A percentile compares a stretch with the other conserved stretches of the same genome.
Conservation (phyloP, 2,329 filamentous ascomycete species). For the Tolypocladium sp. region DNA sequence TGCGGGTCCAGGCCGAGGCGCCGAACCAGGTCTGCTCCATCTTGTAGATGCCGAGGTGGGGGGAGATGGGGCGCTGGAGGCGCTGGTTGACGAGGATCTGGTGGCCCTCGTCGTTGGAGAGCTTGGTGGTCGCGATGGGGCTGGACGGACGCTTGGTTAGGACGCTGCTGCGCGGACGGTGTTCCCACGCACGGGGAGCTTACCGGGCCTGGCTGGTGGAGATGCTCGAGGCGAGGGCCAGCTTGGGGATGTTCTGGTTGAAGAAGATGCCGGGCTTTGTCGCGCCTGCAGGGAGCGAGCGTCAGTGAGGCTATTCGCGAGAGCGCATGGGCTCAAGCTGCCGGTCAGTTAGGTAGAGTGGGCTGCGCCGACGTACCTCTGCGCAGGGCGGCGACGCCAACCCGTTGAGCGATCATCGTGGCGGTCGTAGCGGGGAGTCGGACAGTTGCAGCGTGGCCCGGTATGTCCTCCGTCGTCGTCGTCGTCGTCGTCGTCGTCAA, state of each 20-base stretch:
- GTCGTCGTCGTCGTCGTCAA: conserved; percentile 7
- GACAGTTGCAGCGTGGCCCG: not conserved
- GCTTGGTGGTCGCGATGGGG: conserved; percentile 45
- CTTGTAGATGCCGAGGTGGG: conserved; percentile 80
- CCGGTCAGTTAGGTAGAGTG: not conserved
- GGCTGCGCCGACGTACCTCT: conserved; percentile 34
- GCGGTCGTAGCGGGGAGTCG: conserved; percentile 5
- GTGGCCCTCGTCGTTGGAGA: conserved; percentile 43
- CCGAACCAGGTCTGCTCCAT: conserved; percentile 78
- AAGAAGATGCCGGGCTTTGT: conserved; percentile 37
- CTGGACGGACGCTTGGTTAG: conserved; percentile 22
- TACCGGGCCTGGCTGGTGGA: conserved; percentile 40
- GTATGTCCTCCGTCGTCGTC: not conserved
- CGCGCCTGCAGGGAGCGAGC: conserved; percentile 20
- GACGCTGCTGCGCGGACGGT: not conserved
- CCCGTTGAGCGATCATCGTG: conserved; percentile 47
- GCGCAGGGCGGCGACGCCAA: conserved; percentile 49
- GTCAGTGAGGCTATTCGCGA: conserved; percentile 9
- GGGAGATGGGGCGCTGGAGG: conserved; percentile 69
- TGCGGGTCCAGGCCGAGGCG: conserved; percentile 64
- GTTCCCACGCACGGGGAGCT: conserved; percentile 4
- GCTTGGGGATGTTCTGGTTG: conserved; percentile 35
- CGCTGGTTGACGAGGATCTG: conserved; percentile 75
- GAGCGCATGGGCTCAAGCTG: not conserved
- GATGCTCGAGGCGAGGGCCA: conserved; percentile 31